Conservation (phyloP, 768 basidiomycete genomes). For the Dioszegia hungarica region DNA sequence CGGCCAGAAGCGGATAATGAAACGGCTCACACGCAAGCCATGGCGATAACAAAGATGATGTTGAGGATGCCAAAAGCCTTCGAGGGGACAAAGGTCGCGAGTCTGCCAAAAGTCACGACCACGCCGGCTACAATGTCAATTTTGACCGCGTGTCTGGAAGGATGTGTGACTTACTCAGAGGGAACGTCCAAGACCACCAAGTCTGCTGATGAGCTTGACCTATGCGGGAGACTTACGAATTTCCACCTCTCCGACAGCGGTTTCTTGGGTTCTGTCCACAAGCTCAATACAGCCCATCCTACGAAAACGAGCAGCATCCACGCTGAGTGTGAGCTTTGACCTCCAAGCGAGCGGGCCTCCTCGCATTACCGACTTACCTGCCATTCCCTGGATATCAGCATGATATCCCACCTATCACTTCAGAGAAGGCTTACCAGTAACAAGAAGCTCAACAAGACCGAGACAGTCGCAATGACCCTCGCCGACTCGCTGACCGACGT, state of each 20-base stretch:
- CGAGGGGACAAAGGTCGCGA: slow-evolving; percentile 7
- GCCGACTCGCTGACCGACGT: neutral
- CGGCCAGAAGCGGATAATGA: neutral
- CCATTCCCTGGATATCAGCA: slow-evolving; percentile 4
- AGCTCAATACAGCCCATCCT: neutral
- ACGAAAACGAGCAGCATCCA: slow-evolving; percentile 13
- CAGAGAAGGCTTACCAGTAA: slow-evolving; percentile 4
- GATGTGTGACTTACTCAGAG: neutral
- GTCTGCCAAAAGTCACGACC: slow-evolving; percentile 8
- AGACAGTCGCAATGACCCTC: slow-evolving; percentile 2
- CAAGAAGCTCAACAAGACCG: slow-evolving; percentile 7
- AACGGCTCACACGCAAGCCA: slow-evolving; percentile 2
- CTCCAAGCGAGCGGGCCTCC: too few relatives aligned
- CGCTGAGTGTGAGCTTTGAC: neutral
- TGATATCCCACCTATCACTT: too few relatives aligned
- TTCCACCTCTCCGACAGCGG: slow-evolving; percentile 1
- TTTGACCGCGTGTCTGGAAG: neutral
- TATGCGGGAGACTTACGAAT: neutral
- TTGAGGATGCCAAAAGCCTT: slow-evolving; percentile 12
- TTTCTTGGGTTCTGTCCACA: neutral
- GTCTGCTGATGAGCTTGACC: slow-evolving; percentile 3
- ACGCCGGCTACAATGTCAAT: slow-evolving; percentile 5
- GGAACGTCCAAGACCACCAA: slow-evolving; percentile 16
- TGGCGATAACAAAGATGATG: slow-evolving; percentile 3
- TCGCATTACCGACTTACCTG: neutral